Evolutionary conservation across 164 flowering plant species (phyloP), one percentile per base, ranked within the genome.

Genomic region (Magnolia kwangsiensis): DNA sequence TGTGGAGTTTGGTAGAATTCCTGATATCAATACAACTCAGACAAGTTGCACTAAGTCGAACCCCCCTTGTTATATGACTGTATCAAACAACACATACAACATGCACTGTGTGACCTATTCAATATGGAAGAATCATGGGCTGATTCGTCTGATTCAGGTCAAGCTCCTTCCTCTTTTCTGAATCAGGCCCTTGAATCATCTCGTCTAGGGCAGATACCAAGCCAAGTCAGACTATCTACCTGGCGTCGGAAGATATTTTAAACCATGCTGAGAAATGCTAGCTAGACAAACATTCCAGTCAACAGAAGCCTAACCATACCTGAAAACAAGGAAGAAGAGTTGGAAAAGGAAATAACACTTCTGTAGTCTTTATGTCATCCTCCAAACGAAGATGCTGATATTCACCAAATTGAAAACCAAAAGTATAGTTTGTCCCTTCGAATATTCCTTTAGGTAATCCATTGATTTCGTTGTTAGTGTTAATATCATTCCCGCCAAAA

Each of bases 251-350:
- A 11, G 13, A 16, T 16, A 55, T 55, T 11, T 37, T 11, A 55
- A 55, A 55, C 61, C 61, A 55, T 8, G 61, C 61, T 37, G 18
- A 69, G 19, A 70, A 49, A 49, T 1, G 58, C 16, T 29, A n/a
- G 24, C 27, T 70, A 50, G n/a, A n/a, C 29, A 68, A 59, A 78
- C 73, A 51, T 50, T 18, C 50, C n/a, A 65, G 18, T 59, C 14
- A 63, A 71, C 23, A 11, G 61, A 55, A 72, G 71, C 51, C 11
- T 14, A 75, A 23, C 8, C 67, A 51, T 80, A 91, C 98, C 97
- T 90, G 84, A 78, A 88, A 88, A 64, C 85, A 83, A 63, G 98
- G 99, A 82, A 96, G 94, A 81, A 96, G 75, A 51, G 98, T 94
- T 68, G 99, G 98, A 80, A 91, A 94, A 8, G 96, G 98, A 79